phyloP scores from a whole-genome alignment of 2,329 filamentous ascomycete species.

The Byssochlamys sp. region DNA sequence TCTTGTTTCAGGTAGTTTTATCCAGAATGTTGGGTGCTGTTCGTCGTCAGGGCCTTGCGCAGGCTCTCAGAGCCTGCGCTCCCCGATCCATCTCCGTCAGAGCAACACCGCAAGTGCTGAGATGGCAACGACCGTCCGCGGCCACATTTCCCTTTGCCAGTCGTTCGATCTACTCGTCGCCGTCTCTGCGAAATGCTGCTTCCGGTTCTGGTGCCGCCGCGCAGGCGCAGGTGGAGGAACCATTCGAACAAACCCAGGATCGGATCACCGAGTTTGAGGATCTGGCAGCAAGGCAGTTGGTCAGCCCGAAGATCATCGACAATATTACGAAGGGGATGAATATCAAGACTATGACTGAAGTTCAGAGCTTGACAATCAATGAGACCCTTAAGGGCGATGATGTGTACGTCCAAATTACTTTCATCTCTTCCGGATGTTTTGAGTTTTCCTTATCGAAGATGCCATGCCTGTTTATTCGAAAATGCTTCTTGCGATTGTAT shows the following conservation, averaged over 20 bases:
- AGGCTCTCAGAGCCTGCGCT: slow-evolving; percentile 26
- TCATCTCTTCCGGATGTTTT: slow-evolving; percentile 1
- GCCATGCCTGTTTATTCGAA: neutral
- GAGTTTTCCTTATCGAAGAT: neutral
- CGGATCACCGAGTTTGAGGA: slow-evolving; percentile 31
- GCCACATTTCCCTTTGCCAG: slow-evolving; percentile 8
- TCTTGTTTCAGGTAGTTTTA: neutral
- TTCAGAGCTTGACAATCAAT: slow-evolving; percentile 75
- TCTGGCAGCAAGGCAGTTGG: slow-evolving; percentile 29
- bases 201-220: slow-evolving; percentile 11
- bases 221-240: slow-evolving; percentile 10
- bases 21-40: slow-evolving; percentile 28
- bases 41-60: slow-evolving; percentile 29
- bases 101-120: slow-evolving; percentile 19
- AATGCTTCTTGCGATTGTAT: neutral
- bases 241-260: slow-evolving; percentile 6
- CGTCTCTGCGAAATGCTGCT: slow-evolving; percentile 17
- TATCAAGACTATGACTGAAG: slow-evolving; percentile 81
- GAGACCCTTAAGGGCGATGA: slow-evolving; percentile 71
- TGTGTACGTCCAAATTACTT: slow-evolving; percentile 50
- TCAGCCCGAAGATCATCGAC: slow-evolving; percentile 56
- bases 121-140: slow-evolving; percentile 16
- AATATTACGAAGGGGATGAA: slow-evolving; percentile 63
- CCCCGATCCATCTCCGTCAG: slow-evolving; percentile 19
- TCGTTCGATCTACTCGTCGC: slow-evolving; percentile 23